phyloP scores from a whole-genome alignment of 345 rosid genomes.

The Syzygium jambos region DNA sequence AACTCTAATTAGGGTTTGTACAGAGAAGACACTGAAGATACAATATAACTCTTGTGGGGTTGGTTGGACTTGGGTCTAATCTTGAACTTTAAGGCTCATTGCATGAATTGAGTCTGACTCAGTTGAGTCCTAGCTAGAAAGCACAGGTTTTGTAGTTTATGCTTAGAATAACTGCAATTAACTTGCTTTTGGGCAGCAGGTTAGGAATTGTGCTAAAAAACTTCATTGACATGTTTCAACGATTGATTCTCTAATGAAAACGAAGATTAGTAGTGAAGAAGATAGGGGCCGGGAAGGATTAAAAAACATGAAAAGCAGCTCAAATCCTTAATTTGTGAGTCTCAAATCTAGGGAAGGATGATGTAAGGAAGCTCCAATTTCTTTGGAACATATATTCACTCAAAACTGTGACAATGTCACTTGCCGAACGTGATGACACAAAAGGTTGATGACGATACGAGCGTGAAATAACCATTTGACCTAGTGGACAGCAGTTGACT shows the following conservation, averaged over 20 bases:
- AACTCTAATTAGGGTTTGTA: not conserved
- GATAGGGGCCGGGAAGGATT: not conserved
- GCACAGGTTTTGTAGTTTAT: not conserved
- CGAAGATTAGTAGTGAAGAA: not conserved
- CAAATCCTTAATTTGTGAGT: not conserved
- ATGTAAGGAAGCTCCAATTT: not conserved
- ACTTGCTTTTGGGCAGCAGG: not conserved
- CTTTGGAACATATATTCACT: not conserved
- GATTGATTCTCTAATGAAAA: not conserved
- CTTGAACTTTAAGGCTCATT: not conserved
- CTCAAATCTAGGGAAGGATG: not conserved
- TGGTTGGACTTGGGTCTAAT: not conserved
- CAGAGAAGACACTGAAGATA: not conserved
- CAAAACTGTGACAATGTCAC: not conserved
- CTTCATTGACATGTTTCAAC: not conserved
- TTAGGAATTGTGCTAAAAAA: not conserved
- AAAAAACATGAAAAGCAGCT: not conserved
- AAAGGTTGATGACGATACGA: not conserved
- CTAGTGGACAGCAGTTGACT: not conserved
- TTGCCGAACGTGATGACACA: not conserved
- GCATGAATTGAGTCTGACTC: not conserved
- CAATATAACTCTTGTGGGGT: not conserved
- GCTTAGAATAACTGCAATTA: not conserved
- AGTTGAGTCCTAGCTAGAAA: not conserved
- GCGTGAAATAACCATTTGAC: not conserved